Evolutionary conservation across 2,329 filamentous ascomycete genomes (phyloP).

Genomic region (Bimuria novae-zelandiae): DNA sequence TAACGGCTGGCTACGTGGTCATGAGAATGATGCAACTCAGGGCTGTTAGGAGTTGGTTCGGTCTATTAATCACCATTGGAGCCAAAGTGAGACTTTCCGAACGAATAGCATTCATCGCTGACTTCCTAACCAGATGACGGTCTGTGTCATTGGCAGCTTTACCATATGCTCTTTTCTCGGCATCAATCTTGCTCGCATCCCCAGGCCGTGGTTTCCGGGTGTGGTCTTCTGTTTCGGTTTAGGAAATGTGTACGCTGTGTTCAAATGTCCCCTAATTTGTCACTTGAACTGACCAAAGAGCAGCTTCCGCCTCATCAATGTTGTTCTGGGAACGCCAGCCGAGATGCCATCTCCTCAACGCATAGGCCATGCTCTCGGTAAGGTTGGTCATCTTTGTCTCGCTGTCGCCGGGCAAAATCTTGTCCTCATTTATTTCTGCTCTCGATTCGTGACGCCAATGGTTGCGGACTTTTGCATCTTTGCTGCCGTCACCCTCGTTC

Average conservation of each 20-base stretch:
- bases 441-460: constrained; percentile 68
- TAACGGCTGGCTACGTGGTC: constrained; percentile 68
- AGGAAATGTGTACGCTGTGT: constrained; percentile 65
- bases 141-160: constrained; percentile 78
- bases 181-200: constrained; percentile 75
- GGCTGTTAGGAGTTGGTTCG: constrained; percentile 75
- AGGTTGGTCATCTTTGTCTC: constrained; percentile 72
- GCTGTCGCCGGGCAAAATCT: constrained; percentile 72
- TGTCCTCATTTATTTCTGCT: constrained; percentile 67
- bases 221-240: constrained; percentile 78
- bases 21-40: constrained; percentile 69
- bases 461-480: constrained; percentile 78
- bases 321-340: constrained; percentile 72
- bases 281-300: constrained; percentile 14
- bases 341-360: constrained; percentile 70
- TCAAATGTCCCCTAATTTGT: background rate
- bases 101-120: constrained; percentile 7
- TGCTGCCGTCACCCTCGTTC: constrained; percentile 72
- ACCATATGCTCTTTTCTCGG: constrained; percentile 77
- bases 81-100: constrained; percentile 56
- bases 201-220: constrained; percentile 73
- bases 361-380: constrained; percentile 74
- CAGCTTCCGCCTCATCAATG: constrained; percentile 74
- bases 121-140: constrained; percentile 54
- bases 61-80: constrained; percentile 71